Conservation (phyloP, 2,329 filamentous ascomycete genomes). For the Aspergillus brunneoviolaceus region DNA sequence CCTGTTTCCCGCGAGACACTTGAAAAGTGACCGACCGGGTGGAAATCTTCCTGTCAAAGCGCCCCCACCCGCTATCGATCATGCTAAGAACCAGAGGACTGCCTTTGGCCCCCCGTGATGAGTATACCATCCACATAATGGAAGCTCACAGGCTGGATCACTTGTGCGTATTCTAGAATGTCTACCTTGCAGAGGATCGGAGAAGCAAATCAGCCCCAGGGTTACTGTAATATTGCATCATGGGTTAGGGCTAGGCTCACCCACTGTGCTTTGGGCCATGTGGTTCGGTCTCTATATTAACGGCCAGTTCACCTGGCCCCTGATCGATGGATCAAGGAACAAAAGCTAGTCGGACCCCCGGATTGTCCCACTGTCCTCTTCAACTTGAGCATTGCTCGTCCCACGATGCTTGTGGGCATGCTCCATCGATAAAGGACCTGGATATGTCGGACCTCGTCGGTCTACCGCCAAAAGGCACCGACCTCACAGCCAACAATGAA, state of each 20-base stretch:
- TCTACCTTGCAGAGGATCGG: neutral
- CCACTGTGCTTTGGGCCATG: neutral
- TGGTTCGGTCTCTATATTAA: neutral
- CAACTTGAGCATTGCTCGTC: neutral
- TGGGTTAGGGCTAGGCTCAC: constrained; percentile 1
- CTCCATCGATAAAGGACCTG: neutral
- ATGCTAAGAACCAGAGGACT: neutral
- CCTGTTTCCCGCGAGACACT: neutral
- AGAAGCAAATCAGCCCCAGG: constrained; percentile 1
- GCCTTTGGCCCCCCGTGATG: neutral
- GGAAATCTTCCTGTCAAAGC: neutral
- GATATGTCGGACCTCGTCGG: constrained; percentile 4
- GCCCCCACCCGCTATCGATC: neutral
- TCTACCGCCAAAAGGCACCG: neutral
- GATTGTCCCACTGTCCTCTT: neutral
- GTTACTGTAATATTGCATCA: constrained; percentile 4
- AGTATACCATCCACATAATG: neutral
- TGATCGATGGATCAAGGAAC: neutral
- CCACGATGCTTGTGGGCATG: neutral
- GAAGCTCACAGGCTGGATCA: neutral
- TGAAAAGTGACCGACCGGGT: constrained; percentile 2
- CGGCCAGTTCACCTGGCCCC: constrained; percentile 2
- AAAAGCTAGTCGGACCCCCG: constrained; percentile 1
- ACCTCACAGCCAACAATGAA: neutral
- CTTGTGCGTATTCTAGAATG: constrained; percentile 4